Evolutionary conservation across 305 asterid species (phyloP).

Genomic region (Fraxinus latifolia): DNA sequence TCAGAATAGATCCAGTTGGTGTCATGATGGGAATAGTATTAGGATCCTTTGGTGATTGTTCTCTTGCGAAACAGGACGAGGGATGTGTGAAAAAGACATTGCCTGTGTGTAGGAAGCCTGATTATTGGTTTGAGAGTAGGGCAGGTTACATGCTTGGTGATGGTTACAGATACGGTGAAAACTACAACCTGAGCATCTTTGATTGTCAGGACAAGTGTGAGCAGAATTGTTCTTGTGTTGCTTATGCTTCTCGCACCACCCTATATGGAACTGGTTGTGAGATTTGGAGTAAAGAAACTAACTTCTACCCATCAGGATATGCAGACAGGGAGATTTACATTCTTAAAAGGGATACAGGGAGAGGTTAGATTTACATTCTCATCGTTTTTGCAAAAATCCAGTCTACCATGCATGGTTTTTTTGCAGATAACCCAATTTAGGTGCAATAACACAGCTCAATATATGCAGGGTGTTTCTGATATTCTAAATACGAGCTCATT

Average conservation of each 20-base stretch:
- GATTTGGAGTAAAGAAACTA: background rate
- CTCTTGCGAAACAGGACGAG: background rate
- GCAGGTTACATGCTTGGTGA: conserved; percentile 12
- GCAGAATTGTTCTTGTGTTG: conserved; percentile 26
- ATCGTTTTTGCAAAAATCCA: background rate
- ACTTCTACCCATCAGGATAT: background rate
- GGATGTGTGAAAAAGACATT: conserved; percentile 19
- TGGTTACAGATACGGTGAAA: conserved; percentile 11
- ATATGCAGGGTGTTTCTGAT: background rate
- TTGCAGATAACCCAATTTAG: too few relatives aligned
- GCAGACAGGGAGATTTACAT: background rate
- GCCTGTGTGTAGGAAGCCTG: conserved; percentile 25
- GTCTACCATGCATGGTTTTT: background rate
- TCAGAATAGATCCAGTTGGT: conserved; percentile 6
- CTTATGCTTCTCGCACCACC: conserved; percentile 13
- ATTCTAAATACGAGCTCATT: background rate
- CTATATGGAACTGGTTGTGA: background rate
- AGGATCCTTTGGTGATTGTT: background rate
- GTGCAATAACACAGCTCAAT: background rate
- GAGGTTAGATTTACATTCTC: conserved; percentile 14
- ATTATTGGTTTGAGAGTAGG: conserved; percentile 5
- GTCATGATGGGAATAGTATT: background rate
- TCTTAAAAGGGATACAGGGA: conserved; percentile 5
- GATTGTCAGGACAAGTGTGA: conserved; percentile 26
- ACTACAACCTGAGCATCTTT: conserved; percentile 19